Evolutionary conservation across 208 protist genomes (phyloP).

Genomic region (Leishmania major): DNA sequence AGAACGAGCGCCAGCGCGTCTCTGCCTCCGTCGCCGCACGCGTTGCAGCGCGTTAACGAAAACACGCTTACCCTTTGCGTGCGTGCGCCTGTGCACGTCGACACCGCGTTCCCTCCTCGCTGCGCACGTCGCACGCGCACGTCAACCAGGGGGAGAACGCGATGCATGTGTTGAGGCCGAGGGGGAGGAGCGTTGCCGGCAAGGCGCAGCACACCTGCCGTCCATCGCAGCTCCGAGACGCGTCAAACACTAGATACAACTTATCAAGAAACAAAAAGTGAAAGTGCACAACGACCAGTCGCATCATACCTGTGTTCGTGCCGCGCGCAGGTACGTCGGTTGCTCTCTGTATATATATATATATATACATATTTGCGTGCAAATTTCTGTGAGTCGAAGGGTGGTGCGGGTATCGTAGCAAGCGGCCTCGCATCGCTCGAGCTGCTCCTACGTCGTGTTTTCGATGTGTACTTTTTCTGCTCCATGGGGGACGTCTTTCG

Average conservation of each 20-base stretch:
- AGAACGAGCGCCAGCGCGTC: background rate
- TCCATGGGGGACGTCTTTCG: too few relatives aligned
- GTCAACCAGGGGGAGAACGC: background rate
- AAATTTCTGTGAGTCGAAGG: too few relatives aligned
- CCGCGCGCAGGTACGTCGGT: too few relatives aligned
- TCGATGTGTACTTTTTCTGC: constrained; percentile 9
- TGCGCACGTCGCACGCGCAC: too few relatives aligned
- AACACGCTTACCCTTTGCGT: background rate
- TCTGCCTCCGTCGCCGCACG: constrained; percentile 11
- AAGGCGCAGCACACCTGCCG: background rate
- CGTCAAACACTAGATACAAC: background rate
- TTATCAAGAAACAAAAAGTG: background rate
- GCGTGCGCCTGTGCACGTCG: background rate
- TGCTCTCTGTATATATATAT: too few relatives aligned
- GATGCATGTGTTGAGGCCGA: too few relatives aligned
- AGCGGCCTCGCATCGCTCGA: too few relatives aligned
- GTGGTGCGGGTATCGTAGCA: too few relatives aligned
- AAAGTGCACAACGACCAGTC: background rate
- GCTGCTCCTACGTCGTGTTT: background rate
- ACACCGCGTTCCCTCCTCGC: background rate
- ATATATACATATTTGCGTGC: too few relatives aligned
- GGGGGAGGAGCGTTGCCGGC: background rate
- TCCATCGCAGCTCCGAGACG: background rate
- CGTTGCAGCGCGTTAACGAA: background rate
- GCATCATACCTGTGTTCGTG: too few relatives aligned